Evolutionary conservation across 169 alveolate genomes (phyloP), one percentile per base, ranked within the genome.

Genomic region (Plasmodium falciparum): DNA sequence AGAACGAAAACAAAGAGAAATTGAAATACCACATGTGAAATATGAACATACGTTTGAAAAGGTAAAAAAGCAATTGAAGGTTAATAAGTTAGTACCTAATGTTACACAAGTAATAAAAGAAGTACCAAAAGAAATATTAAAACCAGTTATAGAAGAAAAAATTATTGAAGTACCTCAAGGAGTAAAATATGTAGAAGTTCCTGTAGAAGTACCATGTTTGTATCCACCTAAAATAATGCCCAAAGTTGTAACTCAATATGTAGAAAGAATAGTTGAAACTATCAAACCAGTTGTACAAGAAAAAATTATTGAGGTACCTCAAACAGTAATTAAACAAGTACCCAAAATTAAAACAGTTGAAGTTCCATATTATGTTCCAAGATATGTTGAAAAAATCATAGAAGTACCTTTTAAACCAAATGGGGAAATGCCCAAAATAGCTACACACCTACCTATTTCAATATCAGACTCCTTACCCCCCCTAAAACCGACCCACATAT

Each of bases 211-310:
- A 11, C 97, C 97, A 20, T 93, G 96, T 73, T 92, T 94, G 13
- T 95, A 95, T 71, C 97, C 97, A n/a, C 97, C 97, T 6, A 95
- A 95, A 88, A 95, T 95, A 54, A 94, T 95, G 43, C 96, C 97
- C 6, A 91, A 88, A 24, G 96, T 96, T 7, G 94, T 92, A 83
- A 93, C 94, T 20, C 95, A 95, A 63, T 88, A 94, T 67, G 96
- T 95, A 9, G 97, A 95, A 69, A 80, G 97, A 56, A 93, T 93
- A 13, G 97, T 95, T 50, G 96, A 95, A 62, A 92, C 96, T 39
- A 92, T 95, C 13, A 93, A 93, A 58, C 97, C 97, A 17, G 95
- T 95, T 13, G 95, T 93, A 12, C 93, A 93, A 73, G 97, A 95
- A 90, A 93, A 94, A 59, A 85, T 95, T 12, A 66, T 95, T 29